Percentiles rank a stretch among this genome's conserved stretches.
Evolutionary conservation across 371 early-diverging fungal genomes (phyloP).

Genomic region (Lichtheimia ramosa): DNA sequence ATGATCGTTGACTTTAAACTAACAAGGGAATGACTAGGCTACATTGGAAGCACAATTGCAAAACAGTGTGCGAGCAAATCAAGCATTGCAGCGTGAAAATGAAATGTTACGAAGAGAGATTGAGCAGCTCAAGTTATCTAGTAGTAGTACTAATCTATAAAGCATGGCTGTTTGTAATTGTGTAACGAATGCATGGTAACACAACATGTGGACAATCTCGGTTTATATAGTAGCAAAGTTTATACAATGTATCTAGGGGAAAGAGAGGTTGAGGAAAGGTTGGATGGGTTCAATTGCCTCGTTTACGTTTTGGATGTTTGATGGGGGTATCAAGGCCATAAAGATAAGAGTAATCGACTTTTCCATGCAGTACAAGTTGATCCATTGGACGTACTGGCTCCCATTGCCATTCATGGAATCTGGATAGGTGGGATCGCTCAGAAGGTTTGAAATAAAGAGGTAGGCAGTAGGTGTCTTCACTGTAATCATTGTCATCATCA

Average conservation of each 20-base stretch:
- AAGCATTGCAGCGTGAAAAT: constrained; percentile 52
- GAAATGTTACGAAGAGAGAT: constrained; percentile 50
- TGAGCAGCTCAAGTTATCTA: constrained; percentile 23
- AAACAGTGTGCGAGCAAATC: constrained; percentile 43
- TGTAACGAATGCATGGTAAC: too few species aligned
- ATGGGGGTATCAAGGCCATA: constrained; percentile 3
- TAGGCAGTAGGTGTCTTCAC: constrained; percentile 6
- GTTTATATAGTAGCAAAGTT: too few species aligned
- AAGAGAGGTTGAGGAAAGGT: too few species aligned
- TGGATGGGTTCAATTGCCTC: not conserved
- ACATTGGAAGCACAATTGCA: constrained; percentile 49
- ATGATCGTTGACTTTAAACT: too few species aligned
- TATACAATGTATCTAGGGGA: not conserved
- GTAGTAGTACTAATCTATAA: too few species aligned
- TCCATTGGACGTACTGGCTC: not conserved
- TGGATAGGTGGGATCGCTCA: constrained; percentile 1
- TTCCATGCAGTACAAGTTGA: constrained; percentile 5
- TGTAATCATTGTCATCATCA: not conserved
- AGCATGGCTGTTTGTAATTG: too few species aligned
- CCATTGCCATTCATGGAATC: constrained; percentile 1
- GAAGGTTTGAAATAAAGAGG: constrained; percentile 32
- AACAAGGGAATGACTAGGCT: constrained; percentile 9
- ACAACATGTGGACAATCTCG: too few species aligned
- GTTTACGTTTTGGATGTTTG: constrained; percentile 1
- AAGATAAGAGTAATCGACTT: constrained; percentile 9